A percentile compares a stretch with the other conserved stretches of the same genome.
These are phyloP conservation scores for Leishmania major DNA, from an alignment of 208 protist species.

Conservation along the genomic window DNA sequence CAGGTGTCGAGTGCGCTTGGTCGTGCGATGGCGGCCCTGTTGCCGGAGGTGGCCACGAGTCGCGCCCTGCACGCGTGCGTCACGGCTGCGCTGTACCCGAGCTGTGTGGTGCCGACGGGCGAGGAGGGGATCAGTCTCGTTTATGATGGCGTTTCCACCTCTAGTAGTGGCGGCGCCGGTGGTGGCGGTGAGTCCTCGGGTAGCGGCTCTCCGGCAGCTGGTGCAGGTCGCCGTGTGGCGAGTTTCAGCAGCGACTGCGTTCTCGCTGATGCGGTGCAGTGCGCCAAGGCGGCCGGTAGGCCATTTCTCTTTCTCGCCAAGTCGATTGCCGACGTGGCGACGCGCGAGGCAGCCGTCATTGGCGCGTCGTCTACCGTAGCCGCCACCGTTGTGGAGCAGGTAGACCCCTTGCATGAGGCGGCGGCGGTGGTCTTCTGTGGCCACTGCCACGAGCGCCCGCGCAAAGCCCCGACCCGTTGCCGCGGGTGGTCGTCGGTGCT, in stretches of 20 bases:
- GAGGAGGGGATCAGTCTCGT: constrained; percentile 30
- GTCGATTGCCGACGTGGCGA: constrained; percentile 19
- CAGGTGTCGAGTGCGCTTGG: constrained; percentile 19
- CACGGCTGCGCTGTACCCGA: constrained; percentile 73
- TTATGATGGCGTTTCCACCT: constrained; percentile 39
- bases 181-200: neutral
- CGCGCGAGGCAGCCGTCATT: constrained; percentile 14
- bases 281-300: constrained; percentile 16
- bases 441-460: constrained; percentile 43
- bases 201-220: neutral
- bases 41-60: constrained; percentile 41
- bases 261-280: constrained; percentile 30
- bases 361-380: constrained; percentile 2
- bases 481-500: constrained; percentile 80
- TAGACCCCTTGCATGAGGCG: constrained; percentile 54
- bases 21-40: constrained; percentile 33
- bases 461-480: constrained; percentile 54
- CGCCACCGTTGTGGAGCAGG: constrained; percentile 40
- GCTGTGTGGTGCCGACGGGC: constrained; percentile 50
- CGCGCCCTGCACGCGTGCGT: constrained; percentile 54
- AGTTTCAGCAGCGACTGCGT: constrained; percentile 22
- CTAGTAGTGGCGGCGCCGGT: constrained; percentile 26
- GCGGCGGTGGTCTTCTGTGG: constrained; percentile 76
- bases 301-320: constrained; percentile 66
- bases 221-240: constrained; percentile 7